phyloP scores from a whole-genome alignment of 1,284 basidiomycete species.

The Neolentinus lepideus region DNA sequence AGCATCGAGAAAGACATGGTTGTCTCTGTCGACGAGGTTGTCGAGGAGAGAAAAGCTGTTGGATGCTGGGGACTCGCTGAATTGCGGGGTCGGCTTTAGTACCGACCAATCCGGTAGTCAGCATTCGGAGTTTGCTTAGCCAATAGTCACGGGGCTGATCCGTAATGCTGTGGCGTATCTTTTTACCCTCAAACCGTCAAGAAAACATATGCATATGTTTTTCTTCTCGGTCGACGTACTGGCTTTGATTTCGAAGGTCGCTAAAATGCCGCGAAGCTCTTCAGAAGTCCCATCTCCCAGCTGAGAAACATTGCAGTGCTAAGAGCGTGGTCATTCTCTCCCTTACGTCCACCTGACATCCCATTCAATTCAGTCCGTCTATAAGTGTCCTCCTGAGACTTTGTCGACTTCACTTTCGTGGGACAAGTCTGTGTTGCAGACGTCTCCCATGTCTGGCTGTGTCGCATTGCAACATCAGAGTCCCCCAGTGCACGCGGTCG shows the following conservation, averaged over 20 bases:
- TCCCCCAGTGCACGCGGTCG: background rate
- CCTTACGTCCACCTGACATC: background rate
- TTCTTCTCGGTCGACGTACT: background rate
- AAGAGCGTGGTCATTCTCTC: background rate
- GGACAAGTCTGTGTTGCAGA: background rate
- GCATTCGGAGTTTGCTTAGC: no score
- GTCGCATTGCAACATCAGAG: background rate
- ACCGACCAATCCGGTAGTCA: background rate
- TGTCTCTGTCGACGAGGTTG: background rate
- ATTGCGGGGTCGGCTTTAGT: background rate
- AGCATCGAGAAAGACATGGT: constrained; percentile 1
- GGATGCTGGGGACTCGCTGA: background rate
- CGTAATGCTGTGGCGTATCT: background rate
- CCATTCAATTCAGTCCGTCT: constrained; percentile 1
- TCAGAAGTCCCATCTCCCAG: background rate
- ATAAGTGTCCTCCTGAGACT: background rate
- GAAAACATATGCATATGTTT: background rate
- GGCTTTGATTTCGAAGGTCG: background rate
- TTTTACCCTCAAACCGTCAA: background rate
- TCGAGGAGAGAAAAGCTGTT: background rate
- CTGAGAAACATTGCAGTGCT: background rate
- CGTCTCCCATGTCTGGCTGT: no score
- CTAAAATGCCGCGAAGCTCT: background rate
- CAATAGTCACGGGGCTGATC: background rate
- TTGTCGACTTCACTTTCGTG: background rate